These are phyloP conservation scores for Pulveroboletus frians DNA, from an alignment of 768 basidiomycete genomes.

Conservation along the genomic window DNA sequence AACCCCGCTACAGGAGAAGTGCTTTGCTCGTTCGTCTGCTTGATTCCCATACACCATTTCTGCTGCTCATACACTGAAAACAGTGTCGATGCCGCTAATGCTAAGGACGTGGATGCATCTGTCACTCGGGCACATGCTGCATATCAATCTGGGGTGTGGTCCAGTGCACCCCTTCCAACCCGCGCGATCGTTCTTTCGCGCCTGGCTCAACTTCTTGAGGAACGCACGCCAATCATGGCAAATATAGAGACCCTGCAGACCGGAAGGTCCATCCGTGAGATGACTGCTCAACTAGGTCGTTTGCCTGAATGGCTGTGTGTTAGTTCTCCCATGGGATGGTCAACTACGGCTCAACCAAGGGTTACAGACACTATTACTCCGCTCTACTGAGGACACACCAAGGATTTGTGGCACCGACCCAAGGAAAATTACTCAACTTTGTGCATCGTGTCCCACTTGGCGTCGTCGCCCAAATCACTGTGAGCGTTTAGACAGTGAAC, in stretches of 20 bases:
- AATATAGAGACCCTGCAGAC: constrained; percentile 70
- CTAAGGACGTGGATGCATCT: constrained; percentile 45
- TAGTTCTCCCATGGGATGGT: not conserved
- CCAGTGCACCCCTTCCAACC: constrained; percentile 47
- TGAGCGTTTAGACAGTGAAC: constrained; percentile 27
- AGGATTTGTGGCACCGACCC: constrained; percentile 67
- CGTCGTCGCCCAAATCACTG: constrained; percentile 86
- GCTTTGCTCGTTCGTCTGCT: constrained; percentile 53
- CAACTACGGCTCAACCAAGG: constrained; percentile 1
- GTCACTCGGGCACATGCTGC: constrained; percentile 51
- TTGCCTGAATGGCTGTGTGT: constrained; percentile 85
- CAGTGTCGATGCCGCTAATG: constrained; percentile 53
- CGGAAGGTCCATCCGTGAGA: constrained; percentile 77
- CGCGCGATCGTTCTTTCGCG: constrained; percentile 63
- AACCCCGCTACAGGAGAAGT: constrained; percentile 68
- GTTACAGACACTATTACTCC: constrained; percentile 65
- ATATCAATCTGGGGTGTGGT: constrained; percentile 72
- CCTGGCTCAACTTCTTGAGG: constrained; percentile 59
- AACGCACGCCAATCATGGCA: constrained; percentile 53
- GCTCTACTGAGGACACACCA: constrained; percentile 69
- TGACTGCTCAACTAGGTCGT: constrained; percentile 71
- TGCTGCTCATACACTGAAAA: not conserved
- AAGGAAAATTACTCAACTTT: constrained; percentile 75
- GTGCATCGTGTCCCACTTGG: constrained; percentile 77
- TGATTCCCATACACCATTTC: constrained; percentile 37